Evolutionary conservation across 2,329 filamentous ascomycete species (phyloP).

Genomic region (Epichloe gansuensis): DNA sequence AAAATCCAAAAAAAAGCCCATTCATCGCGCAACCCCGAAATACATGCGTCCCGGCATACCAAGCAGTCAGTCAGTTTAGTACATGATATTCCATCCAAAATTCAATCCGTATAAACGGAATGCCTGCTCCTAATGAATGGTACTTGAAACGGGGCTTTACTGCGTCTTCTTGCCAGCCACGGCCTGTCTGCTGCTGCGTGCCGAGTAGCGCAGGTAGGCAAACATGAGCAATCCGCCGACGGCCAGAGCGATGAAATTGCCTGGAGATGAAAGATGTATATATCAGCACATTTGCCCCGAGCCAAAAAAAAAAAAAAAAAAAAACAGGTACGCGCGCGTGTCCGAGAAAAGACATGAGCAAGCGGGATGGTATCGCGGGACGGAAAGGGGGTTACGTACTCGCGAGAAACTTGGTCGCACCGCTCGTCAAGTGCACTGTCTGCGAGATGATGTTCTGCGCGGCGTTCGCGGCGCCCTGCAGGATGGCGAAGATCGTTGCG

Average conservation of each 20-base stretch:
- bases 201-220: slow-evolving; percentile 22
- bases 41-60: too few relatives aligned
- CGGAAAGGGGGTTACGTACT: slow-evolving; percentile 15
- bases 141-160: slow-evolving; percentile 2
- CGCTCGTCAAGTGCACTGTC: slow-evolving; percentile 24
- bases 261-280: slow-evolving; percentile 9
- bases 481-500: slow-evolving; percentile 20
- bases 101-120: too few relatives aligned
- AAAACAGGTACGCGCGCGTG: too few relatives aligned
- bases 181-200: slow-evolving; percentile 15
- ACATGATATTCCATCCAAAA: too few relatives aligned
- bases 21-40: too few relatives aligned
- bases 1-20: too few relatives aligned
- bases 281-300: neutral
- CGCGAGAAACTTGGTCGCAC: slow-evolving; percentile 27
- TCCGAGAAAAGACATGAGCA: too few relatives aligned
- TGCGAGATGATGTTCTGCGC: slow-evolving; percentile 25
- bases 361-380: too few relatives aligned
- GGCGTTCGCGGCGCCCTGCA: slow-evolving; percentile 22
- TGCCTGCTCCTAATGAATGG: too few relatives aligned
- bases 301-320: too few relatives aligned
- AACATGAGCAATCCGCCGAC: slow-evolving; percentile 22
- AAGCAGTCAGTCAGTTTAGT: neutral
- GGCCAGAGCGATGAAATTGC: slow-evolving; percentile 23
- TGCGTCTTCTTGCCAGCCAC: slow-evolving; percentile 20